Evolutionary conservation across 345 rosid species (phyloP).

Genomic region (Dipteronia dyeriana): DNA sequence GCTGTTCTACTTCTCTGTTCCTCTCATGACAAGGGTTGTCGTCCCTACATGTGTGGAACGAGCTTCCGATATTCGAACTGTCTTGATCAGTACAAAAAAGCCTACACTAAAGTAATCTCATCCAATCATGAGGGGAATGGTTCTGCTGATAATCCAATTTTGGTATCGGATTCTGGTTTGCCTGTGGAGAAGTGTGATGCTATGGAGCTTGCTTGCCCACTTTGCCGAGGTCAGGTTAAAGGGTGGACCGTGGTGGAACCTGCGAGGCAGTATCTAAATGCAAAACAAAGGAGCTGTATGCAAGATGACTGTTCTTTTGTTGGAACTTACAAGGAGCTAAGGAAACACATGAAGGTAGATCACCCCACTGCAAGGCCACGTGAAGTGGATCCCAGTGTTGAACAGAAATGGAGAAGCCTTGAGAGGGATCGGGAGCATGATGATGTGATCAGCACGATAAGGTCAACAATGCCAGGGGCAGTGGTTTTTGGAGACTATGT

Average conservation of each 20-base stretch:
- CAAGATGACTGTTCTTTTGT: conserved; percentile 77
- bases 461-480: conserved; percentile 88
- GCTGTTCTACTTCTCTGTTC: conserved; percentile 98
- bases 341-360: conserved; percentile 83
- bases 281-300: conserved; percentile 87
- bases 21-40: conserved; percentile 96
- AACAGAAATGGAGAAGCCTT: conserved; percentile 84
- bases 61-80: conserved; percentile 94
- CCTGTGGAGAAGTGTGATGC: conserved; percentile 52
- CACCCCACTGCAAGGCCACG: conserved; percentile 86
- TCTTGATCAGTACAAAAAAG: conserved; percentile 90
- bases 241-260: conserved; percentile 97
- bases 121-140: conserved; percentile 25
- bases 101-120: conserved; percentile 60
- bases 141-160: conserved; percentile 36
- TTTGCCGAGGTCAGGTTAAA: conserved; percentile 95
- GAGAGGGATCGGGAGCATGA: conserved; percentile 70
- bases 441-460: conserved; percentile 80
- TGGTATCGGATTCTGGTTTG: conserved; percentile 32
- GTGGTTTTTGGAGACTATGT: conserved; percentile 86
- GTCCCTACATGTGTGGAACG: conserved; percentile 98
- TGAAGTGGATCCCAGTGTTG: conserved; percentile 71
- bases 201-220: conserved; percentile 80
- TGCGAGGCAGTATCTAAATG: conserved; percentile 72
- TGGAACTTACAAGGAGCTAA: conserved; percentile 82